Conservation (phyloP, 805 yeast genomes). For the Candida nanaspora region DNA sequence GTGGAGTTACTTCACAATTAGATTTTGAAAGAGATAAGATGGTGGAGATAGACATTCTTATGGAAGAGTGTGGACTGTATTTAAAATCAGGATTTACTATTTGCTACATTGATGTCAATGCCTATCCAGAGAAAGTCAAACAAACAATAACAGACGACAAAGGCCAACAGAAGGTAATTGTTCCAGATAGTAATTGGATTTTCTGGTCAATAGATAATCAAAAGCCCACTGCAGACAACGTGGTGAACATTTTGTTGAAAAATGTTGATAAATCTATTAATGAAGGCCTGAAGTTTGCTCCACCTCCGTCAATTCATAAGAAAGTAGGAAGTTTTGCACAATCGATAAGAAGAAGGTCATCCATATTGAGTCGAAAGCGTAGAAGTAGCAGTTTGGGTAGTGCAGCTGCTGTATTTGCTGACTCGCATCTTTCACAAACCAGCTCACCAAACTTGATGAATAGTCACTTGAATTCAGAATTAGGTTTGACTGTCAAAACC, state of each 20-base stretch:
- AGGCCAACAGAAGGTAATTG: neutral
- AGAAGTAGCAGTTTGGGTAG: conserved; percentile 2
- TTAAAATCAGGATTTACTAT: conserved; percentile 44
- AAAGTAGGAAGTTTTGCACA: conserved; percentile 24
- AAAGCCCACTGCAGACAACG: conserved; percentile 22
- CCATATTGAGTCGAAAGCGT: conserved; percentile 1
- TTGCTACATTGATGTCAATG: conserved; percentile 28
- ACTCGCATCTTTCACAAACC: neutral
- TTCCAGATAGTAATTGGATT: conserved; percentile 14
- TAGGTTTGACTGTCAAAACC: no score
- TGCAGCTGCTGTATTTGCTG: neutral
- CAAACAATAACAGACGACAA: conserved; percentile 2
- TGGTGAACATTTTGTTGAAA: conserved; percentile 40
- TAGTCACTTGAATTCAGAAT: neutral
- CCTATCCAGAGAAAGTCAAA: conserved; percentile 13
- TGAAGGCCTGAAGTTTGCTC: conserved; percentile 11
- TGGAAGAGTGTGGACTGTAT: conserved; percentile 53
- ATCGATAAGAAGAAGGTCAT: conserved; percentile 7
- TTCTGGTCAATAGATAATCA: conserved; percentile 28
- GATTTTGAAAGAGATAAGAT: conserved; percentile 14
- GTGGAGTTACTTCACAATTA: neutral
- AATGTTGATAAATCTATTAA: conserved; percentile 40
- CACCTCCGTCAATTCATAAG: conserved; percentile 14
- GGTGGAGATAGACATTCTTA: conserved; percentile 32
- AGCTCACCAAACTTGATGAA: neutral